Evolutionary conservation across 495 filamentous ascomycete species (phyloP).

Genomic region (Aspergillus asperescens): DNA sequence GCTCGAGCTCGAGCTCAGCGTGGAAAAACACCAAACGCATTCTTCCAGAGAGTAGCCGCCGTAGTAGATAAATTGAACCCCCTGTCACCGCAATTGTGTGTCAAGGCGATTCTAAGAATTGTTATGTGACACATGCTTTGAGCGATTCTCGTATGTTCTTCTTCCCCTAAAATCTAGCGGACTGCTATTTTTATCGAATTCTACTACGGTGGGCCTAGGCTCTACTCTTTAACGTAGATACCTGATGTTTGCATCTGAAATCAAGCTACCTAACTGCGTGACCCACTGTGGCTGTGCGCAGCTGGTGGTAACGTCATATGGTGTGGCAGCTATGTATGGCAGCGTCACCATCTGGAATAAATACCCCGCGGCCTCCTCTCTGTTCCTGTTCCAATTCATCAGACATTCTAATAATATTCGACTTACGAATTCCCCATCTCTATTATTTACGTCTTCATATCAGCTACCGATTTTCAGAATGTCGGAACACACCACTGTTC

Average conservation of each 20-base stretch:
- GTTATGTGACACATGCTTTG: too few relatives aligned
- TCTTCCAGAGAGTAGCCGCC: neutral
- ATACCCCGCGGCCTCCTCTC: constrained; percentile 7
- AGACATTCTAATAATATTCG: neutral
- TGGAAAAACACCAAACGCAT: constrained; percentile 27
- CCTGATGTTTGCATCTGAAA: neutral
- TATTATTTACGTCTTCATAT: neutral
- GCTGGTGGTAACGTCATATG: constrained; percentile 4
- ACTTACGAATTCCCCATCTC: neutral
- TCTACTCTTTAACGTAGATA: neutral
- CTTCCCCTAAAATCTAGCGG: neutral
- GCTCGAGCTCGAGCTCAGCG: constrained; percentile 61
- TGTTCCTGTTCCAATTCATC: neutral
- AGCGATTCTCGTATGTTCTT: too few relatives aligned
- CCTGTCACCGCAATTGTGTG: too few relatives aligned
- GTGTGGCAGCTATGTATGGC: neutral
- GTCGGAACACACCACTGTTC: constrained; percentile 46
- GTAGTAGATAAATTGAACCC: too few relatives aligned
- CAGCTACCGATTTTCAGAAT: constrained; percentile 26
- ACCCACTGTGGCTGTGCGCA: constrained; percentile 23
- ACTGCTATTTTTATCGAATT: constrained; percentile 12
- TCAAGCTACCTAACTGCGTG: neutral
- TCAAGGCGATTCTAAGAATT: too few relatives aligned
- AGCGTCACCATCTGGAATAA: constrained; percentile 2
- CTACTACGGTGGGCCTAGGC: constrained; percentile 15